Evolutionary conservation across 306 rosid species (phyloP).

Genomic region (Crotalaria pallida): DNA sequence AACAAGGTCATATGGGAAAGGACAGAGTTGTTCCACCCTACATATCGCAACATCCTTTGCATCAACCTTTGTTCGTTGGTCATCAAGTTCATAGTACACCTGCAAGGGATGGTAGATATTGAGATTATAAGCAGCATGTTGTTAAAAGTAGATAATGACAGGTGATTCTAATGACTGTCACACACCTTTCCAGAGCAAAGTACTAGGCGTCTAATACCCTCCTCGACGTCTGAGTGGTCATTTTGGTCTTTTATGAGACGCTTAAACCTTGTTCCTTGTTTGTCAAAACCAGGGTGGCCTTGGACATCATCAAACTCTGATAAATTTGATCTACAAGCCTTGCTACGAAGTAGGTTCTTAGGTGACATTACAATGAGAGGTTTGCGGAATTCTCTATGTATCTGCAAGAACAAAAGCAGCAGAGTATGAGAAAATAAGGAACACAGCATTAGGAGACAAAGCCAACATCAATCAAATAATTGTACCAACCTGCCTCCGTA

Average conservation of each 20-base stretch:
- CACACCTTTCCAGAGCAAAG: conserved; percentile 96
- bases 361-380: conserved; percentile 97
- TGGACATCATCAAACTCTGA: conserved; percentile 96
- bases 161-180: neutral
- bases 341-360: conserved; percentile 86
- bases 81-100: conserved; percentile 96
- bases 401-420: conserved; percentile 34
- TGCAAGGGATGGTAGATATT: conserved; percentile 24
- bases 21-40: conserved; percentile 94
- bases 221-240: conserved; percentile 62
- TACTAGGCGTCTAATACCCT: conserved; percentile 80
- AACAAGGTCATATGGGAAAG: conserved; percentile 92
- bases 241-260: conserved; percentile 93
- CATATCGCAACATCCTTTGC: conserved; percentile 88
- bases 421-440: conserved; percentile 16
- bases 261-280: conserved; percentile 97
- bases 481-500: conserved; percentile 82
- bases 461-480: conserved; percentile 7
- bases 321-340: conserved; percentile 84
- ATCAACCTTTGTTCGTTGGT: conserved; percentile 49
- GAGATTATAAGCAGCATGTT: neutral
- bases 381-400: conserved; percentile 88
- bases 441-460: neutral
- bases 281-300: conserved; percentile 99
- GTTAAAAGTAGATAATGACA: neutral